Conservation (phyloP, 2,329 filamentous ascomycete genomes). For the Aureobasidium sp. region DNA sequence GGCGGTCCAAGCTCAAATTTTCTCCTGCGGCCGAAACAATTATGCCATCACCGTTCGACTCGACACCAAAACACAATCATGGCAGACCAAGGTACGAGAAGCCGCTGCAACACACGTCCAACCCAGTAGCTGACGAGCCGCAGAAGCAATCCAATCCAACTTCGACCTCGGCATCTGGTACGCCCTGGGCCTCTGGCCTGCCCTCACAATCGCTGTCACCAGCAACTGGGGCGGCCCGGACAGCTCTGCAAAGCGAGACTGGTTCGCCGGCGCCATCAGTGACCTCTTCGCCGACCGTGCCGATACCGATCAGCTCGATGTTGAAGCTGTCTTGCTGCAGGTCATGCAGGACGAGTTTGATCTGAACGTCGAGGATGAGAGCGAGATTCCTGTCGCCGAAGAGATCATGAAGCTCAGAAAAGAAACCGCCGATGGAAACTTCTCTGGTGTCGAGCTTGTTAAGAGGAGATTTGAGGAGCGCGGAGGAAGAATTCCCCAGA, state of each 20-base stretch:
- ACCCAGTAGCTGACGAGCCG: not conserved
- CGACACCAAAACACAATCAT: conserved; percentile 1
- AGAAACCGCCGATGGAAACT: conserved; percentile 52
- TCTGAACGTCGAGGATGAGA: conserved; percentile 84
- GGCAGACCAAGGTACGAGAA: not conserved
- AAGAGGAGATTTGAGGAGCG: conserved; percentile 40
- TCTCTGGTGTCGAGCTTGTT: conserved; percentile 45
- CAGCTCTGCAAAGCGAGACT: conserved; percentile 82
- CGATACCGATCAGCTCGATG: conserved; percentile 63
- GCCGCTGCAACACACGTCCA: too few species aligned
- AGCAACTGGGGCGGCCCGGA: conserved; percentile 83
- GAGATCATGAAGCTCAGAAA: conserved; percentile 60
- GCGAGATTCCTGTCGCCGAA: conserved; percentile 61
- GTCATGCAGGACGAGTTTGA: conserved; percentile 96
- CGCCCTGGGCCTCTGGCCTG: conserved; percentile 66
- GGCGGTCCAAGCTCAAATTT: not conserved
- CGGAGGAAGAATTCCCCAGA: conserved; percentile 15
- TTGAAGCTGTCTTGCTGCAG: conserved; percentile 78
- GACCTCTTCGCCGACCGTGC: conserved; percentile 60
- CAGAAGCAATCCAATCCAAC: conserved; percentile 17
- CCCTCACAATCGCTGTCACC: conserved; percentile 76
- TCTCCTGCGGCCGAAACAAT: not conserved
- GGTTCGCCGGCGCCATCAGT: conserved; percentile 81
- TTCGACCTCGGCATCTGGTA: conserved; percentile 83
- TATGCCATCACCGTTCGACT: not conserved